Base-by-base conservation (phyloP, 345 rosid genomes). In the Aquilaria sinensis region DNA sequence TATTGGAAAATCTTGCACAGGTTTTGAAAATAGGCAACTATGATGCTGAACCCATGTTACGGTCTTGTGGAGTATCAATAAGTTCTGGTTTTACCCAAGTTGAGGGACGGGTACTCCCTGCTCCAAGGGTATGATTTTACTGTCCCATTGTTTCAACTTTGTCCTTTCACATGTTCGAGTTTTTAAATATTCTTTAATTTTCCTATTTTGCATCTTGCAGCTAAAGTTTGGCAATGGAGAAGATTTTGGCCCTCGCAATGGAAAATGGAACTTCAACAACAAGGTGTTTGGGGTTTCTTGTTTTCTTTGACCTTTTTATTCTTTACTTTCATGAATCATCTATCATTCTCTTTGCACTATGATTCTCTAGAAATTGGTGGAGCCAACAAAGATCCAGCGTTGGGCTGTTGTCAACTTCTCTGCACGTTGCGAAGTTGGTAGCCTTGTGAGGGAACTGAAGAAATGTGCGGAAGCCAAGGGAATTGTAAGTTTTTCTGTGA, bases 361-460 rank as follows among this genome's bases (percentile, higher is more conserved):
- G 54, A 15, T 55, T 67, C 51, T 56, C 15, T 61, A 90, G 99
- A 86, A 73, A 86, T 74, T 94, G 45, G 86, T 82, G 54, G 88
- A 88, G 66, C 95, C 99, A 67, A 13, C 58, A 14, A 94, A 73
- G 57, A 72, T 94, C 10, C 85, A 85, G 56, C 61, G 68, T 45
- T 94, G 97, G 99, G 99, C 89, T 58, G 83, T 90, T 69, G 96
- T 77, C 32, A 90, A 94, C 67, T 90, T 94, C 73, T 90, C 92
- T 33, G 95, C 97, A n/a, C 84, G 88, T 0, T 90, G 99, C 69
- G 92, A 90, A 58, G 23, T 74, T 9, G 72, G 72, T 10, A 54
- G 64, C 43, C 85, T 94, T 54, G 71, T 88, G 1, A 72, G 68
- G 12, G 80, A 81, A 72, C 72, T 94, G 67, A 79, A 73, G 2